A percentile compares a stretch with the other conserved stretches of the same genome.
These are phyloP conservation scores for Aspergillus sp. DNA, from an alignment of 2,329 filamentous ascomycete species.

Conservation along the genomic window DNA sequence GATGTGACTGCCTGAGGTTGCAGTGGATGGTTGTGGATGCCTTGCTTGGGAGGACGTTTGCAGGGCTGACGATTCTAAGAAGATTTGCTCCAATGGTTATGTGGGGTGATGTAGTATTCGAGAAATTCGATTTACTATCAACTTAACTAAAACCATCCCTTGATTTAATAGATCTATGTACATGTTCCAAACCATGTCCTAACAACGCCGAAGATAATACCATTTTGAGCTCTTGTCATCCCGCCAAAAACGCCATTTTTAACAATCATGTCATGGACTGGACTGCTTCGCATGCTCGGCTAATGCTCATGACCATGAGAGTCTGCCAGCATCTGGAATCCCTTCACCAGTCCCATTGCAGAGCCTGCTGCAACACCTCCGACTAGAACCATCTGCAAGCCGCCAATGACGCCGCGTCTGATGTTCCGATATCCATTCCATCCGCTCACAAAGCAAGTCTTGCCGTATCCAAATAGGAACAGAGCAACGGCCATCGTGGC, in stretches of 20 bases:
- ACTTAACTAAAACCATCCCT: no score
- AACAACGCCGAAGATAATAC: no score
- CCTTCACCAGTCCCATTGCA: conserved; percentile 45
- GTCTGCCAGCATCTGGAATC: conserved; percentile 37
- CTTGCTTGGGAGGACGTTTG: no score
- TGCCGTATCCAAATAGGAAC: conserved; percentile 55
- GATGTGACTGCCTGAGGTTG: no score
- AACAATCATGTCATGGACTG: not conserved
- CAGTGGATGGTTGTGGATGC: no score
- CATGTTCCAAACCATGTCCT: no score
- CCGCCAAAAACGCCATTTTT: not conserved
- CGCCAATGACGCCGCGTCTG: conserved; percentile 37
- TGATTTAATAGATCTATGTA: no score
- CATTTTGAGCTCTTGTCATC: not conserved
- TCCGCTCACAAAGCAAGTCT: conserved; percentile 46
- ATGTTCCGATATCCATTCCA: conserved; percentile 39
- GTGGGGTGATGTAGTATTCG: no score
- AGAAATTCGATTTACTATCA: no score
- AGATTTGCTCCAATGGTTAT: no score
- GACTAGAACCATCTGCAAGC: conserved; percentile 44
- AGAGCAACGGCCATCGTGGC: conserved; percentile 54
- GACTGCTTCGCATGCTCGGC: no score
- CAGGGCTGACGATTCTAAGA: no score
- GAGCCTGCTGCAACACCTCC: conserved; percentile 43
- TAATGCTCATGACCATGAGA: conserved; percentile 5